Evolutionary conservation across 2,329 filamentous ascomycete species (phyloP).

Genomic region (Anthostomella pinea): DNA sequence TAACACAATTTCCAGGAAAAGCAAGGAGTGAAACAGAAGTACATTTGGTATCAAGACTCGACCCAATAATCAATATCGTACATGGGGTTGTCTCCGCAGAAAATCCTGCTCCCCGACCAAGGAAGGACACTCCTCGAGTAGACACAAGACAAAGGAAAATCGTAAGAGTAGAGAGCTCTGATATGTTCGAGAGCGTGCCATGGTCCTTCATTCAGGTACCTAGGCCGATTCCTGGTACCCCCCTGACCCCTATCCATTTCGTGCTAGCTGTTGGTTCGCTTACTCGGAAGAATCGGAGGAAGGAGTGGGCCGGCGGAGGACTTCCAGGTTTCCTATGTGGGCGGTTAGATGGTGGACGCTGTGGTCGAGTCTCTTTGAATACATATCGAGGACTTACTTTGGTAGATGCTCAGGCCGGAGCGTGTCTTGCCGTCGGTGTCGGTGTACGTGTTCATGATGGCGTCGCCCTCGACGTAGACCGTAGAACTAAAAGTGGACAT

Average conservation of each 20-base stretch:
- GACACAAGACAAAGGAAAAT: too few species aligned
- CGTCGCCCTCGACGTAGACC: conserved; percentile 82
- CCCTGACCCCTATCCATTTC: not conserved
- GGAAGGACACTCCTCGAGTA: too few species aligned
- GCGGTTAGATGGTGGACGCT: conserved; percentile 3
- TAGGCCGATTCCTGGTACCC: not conserved
- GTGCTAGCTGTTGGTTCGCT: conserved; percentile 6
- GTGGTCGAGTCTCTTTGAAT: not conserved
- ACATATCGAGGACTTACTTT: conserved; percentile 59
- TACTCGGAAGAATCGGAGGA: conserved; percentile 11
- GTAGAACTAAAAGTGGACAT: conserved; percentile 55
- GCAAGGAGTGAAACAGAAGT: too few species aligned
- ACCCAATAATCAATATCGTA: too few species aligned
- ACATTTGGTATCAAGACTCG: too few species aligned
- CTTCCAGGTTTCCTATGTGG: conserved; percentile 43
- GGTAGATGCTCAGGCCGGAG: conserved; percentile 65
- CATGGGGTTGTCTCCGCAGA: too few species aligned
- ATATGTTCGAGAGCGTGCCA: too few species aligned
- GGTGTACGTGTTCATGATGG: conserved; percentile 63
- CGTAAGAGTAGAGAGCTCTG: too few species aligned
- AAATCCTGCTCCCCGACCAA: too few species aligned
- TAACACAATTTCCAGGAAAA: too few species aligned
- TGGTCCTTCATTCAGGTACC: too few species aligned
- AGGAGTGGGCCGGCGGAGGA: conserved; percentile 37
- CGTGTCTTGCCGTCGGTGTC: conserved; percentile 68